These are phyloP conservation scores for Colletotrichum ledebouriae DNA, from an alignment of 2,329 filamentous ascomycete species.

Conservation along the genomic window DNA sequence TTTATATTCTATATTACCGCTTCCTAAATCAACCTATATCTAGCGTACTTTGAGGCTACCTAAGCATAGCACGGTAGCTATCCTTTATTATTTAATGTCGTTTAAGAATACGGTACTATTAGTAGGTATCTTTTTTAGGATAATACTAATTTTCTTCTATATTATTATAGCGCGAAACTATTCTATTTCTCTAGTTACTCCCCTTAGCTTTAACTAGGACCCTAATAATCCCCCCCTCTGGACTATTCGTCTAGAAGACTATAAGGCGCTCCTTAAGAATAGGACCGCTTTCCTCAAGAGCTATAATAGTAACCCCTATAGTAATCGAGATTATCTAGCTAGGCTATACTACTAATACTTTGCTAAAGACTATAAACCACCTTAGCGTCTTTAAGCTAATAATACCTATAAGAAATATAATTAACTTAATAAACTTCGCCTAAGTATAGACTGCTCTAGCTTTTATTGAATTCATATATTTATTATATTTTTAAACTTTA, in stretches of 20 bases:
- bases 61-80: too few relatives aligned
- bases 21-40: too few relatives aligned
- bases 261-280: neutral
- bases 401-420: too few relatives aligned
- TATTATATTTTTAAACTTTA: too few relatives aligned
- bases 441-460: too few relatives aligned
- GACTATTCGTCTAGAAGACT: slow-evolving; percentile 7
- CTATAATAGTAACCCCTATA: neutral
- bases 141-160: neutral
- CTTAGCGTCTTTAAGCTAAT: too few relatives aligned
- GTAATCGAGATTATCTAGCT: neutral
- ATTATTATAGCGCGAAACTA: neutral
- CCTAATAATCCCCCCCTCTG: neutral
- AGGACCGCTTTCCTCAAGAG: neutral
- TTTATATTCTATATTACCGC: too few relatives aligned
- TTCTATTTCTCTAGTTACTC: neutral
- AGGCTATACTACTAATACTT: slow-evolving; percentile 12
- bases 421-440: too few relatives aligned
- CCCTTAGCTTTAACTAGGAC: slow-evolving; percentile 7
- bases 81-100: too few relatives aligned
- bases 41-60: too few relatives aligned
- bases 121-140: too few relatives aligned
- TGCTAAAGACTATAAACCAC: slow-evolving; percentile 5
- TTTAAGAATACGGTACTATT: too few relatives aligned
- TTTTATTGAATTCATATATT: neutral